These are phyloP conservation scores for Neopestalotiopsis sp. DNA, from an alignment of 2,329 filamentous ascomycete species.

Conservation along the genomic window DNA sequence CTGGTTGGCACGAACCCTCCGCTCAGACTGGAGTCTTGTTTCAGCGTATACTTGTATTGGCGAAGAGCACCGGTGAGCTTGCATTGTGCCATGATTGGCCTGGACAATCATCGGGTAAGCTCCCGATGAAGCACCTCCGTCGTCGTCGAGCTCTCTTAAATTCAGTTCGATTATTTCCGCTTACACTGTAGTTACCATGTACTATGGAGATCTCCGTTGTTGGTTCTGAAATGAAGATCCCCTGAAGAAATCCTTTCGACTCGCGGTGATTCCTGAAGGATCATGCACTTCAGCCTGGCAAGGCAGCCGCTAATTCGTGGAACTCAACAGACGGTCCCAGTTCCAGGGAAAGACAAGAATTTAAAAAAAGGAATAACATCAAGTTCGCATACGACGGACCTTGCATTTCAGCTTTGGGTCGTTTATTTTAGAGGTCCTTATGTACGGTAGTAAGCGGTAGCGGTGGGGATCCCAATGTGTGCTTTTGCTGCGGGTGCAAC, in stretches of 20 bases:
- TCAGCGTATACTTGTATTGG: not conserved
- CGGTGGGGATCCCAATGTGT: conserved; percentile 6
- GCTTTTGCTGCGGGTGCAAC: not conserved
- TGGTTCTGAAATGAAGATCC: too few species aligned
- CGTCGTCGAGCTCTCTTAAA: too few species aligned
- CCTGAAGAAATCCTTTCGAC: too few species aligned
- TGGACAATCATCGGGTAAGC: not conserved
- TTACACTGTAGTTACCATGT: too few species aligned
- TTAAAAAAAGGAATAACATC: not conserved
- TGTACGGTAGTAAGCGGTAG: not conserved
- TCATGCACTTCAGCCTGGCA: not conserved
- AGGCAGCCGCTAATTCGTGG: not conserved
- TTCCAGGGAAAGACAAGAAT: not conserved
- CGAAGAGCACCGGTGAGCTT: not conserved
- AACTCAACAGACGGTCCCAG: not conserved
- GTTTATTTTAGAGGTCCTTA: not conserved
- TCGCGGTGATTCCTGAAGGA: not conserved
- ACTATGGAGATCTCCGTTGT: too few species aligned
- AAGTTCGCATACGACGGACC: not conserved
- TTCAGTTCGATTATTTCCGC: too few species aligned
- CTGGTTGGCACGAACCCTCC: not conserved
- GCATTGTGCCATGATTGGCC: not conserved
- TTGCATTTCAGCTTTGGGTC: not conserved
- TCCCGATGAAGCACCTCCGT: not conserved
- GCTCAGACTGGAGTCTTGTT: not conserved